Evolutionary conservation across 768 basidiomycete species (phyloP).

Genomic region (Boletus insuetus): DNA sequence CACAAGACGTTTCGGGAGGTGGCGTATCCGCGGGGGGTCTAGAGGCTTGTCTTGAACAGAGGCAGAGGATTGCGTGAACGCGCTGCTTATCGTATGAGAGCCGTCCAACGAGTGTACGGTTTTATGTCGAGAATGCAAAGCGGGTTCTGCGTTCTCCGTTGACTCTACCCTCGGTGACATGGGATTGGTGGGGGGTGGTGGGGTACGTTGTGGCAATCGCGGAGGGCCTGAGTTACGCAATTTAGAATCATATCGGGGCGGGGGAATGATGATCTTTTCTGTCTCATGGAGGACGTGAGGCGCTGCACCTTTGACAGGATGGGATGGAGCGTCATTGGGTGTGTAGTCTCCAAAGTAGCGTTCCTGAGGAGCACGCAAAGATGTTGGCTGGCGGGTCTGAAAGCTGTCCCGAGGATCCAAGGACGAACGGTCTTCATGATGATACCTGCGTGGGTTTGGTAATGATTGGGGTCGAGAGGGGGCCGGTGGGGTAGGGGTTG

Average conservation of each 20-base stretch:
- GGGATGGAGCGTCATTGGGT: conserved; percentile 4
- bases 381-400: conserved; percentile 1
- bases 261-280: conserved; percentile 19
- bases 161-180: conserved; percentile 2
- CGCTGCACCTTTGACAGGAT: conserved; percentile 8
- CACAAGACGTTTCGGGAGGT: conserved; percentile 64
- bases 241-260: conserved; percentile 20
- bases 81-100: conserved; percentile 1
- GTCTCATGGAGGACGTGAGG: conserved; percentile 14
- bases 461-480: conserved; percentile 13
- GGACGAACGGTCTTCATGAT: neutral
- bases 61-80: conserved; percentile 4
- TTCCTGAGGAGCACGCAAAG: conserved; percentile 15
- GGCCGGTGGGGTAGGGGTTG: conserved; percentile 3
- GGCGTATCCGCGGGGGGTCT: conserved; percentile 24
- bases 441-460: conserved; percentile 3
- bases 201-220: conserved; percentile 8
- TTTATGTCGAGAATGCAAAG: conserved; percentile 7
- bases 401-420: neutral
- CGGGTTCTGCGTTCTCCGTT: neutral
- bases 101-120: conserved; percentile 10
- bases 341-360: conserved; percentile 8
- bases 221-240: conserved; percentile 3
- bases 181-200: conserved; percentile 1
- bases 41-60: conserved; percentile 4